Base-by-base conservation (phyloP, 2,329 filamentous ascomycete species). In the Botryotinia narcissicola region DNA sequence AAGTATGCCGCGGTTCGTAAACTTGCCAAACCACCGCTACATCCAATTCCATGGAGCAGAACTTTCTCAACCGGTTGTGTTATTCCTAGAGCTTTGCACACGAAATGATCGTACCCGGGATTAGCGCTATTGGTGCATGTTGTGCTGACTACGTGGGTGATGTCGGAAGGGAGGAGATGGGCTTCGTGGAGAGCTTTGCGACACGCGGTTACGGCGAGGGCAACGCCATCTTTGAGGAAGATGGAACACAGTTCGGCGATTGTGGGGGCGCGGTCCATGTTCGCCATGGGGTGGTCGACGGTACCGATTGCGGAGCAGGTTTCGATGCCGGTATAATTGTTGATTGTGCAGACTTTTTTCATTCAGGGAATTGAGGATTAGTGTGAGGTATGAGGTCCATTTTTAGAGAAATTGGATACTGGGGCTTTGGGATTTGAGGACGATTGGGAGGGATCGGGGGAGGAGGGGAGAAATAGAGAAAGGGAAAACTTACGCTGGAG, bases 61-160 rank as follows among this genome's bases (percentile, higher is more conserved):
- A 90, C 87, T 78, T 90, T 91, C 77, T 92, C 89, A 3, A 90
- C 85, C n/a, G 82, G 83, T 48, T 86, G 83, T n/a, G 83, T 83
- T 44, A 92, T 83, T 0, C 88, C 88, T 3, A 92, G 82, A 7
- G 84, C 83, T 78, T 88, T 89, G 70, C 86, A 86, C 37, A 92
- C 88, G 75, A 85, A 90, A 80, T 91, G 88, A 76, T 92, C 90
- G 78, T 89, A 92, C 1, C 90, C 90, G 0, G 90, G 90, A 79
- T 92, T 92, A 25, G 89, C 89, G 75, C 89, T 91, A 79, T 92
- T 88, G 14, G 90, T 92, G 79, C 90, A 92, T 8, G 90, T 92
- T 0, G 89, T 91, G 37, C 89, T 87, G 14, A 92, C 89, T 59
- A 91, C 84, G 77, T 92, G 90, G 4, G 90, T 92, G 75, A 92